Evolutionary conservation across 2,329 filamentous ascomycete species (phyloP).

Genomic region (Seiridium cupressi): DNA sequence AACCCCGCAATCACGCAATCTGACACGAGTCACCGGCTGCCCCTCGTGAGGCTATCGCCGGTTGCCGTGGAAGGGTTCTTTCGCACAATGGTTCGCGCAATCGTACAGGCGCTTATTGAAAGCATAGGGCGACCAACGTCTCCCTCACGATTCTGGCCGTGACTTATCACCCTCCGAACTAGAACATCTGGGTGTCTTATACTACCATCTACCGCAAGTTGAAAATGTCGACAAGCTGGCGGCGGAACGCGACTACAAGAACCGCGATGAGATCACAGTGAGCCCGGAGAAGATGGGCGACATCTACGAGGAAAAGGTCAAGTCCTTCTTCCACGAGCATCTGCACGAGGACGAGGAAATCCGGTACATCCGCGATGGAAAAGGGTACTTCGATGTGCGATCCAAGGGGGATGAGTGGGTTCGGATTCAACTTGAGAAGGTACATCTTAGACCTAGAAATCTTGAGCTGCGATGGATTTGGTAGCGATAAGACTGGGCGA

Average conservation of each 20-base stretch:
- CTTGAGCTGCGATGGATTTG: too few relatives aligned
- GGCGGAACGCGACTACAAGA: slow-evolving; percentile 76
- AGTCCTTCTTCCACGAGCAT: slow-evolving; percentile 91
- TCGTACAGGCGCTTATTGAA: background rate
- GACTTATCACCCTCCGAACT: slow-evolving; percentile 65
- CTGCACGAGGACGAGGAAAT: slow-evolving; percentile 99
- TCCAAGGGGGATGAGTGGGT: slow-evolving; percentile 85
- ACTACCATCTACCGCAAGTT: slow-evolving; percentile 66
- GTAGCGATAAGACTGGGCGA: background rate
- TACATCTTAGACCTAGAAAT: slow-evolving; percentile 21
- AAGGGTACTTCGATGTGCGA: slow-evolving; percentile 91
- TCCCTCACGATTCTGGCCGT: slow-evolving; percentile 82
- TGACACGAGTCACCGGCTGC: background rate
- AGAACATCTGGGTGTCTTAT: slow-evolving; percentile 73
- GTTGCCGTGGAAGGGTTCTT: background rate
- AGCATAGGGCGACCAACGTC: slow-evolving; percentile 83
- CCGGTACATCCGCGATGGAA: slow-evolving; percentile 83
- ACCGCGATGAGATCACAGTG: slow-evolving; percentile 90
- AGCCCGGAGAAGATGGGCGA: slow-evolving; percentile 83
- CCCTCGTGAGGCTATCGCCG: background rate
- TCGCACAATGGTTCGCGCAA: background rate
- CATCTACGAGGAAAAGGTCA: slow-evolving; percentile 89
- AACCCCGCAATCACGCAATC: slow-evolving; percentile 9
- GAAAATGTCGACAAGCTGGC: slow-evolving; percentile 73
- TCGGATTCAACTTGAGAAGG: slow-evolving; percentile 77